phyloP scores from a whole-genome alignment of 2,329 filamentous ascomycete species.

The Colletotrichum destructivum region DNA sequence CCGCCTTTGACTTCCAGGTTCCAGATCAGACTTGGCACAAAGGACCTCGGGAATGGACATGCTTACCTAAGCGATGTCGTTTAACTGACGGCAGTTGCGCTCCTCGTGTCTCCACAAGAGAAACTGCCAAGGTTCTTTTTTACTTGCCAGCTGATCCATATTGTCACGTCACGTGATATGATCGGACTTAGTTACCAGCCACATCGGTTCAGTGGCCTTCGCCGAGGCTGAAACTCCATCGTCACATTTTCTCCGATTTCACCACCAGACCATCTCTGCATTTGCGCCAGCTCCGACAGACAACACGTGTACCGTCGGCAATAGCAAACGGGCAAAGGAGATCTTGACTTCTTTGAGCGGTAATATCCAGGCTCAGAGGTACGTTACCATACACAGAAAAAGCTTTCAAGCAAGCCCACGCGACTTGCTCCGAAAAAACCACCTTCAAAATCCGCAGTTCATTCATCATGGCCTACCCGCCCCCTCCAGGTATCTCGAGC shows the following conservation, averaged over 20 bases:
- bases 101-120: not conserved
- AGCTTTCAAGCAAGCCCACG: conserved; percentile 40
- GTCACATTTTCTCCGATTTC: conserved; percentile 17
- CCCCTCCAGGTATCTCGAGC: conserved; percentile 81
- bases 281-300: conserved; percentile 29
- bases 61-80: conserved; percentile 25
- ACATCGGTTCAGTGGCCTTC: conserved; percentile 12
- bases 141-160: not conserved
- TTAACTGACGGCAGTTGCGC: conserved; percentile 14
- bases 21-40: conserved; percentile 20
- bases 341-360: conserved; percentile 52
- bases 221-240: conserved; percentile 32
- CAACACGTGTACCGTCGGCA: conserved; percentile 12
- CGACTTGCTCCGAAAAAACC: conserved; percentile 18
- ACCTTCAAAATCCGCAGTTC: conserved; percentile 49
- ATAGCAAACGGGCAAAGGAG: conserved; percentile 29
- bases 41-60: conserved; percentile 22
- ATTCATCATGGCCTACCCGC: conserved; percentile 89
- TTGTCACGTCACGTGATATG: not conserved
- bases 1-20: conserved; percentile 14
- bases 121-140: not conserved
- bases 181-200: conserved; percentile 15
- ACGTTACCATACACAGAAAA: conserved; percentile 56
- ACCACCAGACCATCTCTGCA: conserved; percentile 22
- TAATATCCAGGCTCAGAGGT: conserved; percentile 63